Evolutionary conservation across 2,329 filamentous ascomycete species (phyloP).

Genomic region (Apiospora pterosperma): DNA sequence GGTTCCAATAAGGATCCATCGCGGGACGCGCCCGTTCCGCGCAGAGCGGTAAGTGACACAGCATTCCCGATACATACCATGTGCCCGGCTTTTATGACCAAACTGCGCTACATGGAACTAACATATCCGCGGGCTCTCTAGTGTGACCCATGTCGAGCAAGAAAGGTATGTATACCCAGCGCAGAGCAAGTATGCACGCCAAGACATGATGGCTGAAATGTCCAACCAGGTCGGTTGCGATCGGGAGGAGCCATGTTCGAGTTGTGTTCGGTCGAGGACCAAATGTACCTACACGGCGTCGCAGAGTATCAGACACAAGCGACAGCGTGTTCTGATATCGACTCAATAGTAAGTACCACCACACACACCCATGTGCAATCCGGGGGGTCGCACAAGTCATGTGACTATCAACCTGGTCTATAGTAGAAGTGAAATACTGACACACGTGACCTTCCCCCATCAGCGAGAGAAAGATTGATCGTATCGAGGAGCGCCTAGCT

Average conservation of each 20-base stretch:
- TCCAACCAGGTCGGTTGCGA: constrained; percentile 8
- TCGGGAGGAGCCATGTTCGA: constrained; percentile 6
- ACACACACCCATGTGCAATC: background rate
- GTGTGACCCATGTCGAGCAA: constrained; percentile 4
- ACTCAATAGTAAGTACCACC: constrained; percentile 7
- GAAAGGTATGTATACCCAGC: background rate
- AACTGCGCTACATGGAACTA: background rate
- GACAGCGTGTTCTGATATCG: constrained; percentile 7
- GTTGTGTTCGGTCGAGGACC: constrained; percentile 2
- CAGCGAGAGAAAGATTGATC: constrained; percentile 23
- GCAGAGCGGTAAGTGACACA: constrained; percentile 1
- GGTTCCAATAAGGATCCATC: background rate
- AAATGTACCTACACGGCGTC: constrained; percentile 4
- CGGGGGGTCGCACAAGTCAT: background rate
- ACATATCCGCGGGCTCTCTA: background rate
- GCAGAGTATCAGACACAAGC: constrained; percentile 1
- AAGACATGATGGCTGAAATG: background rate
- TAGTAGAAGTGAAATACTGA: background rate
- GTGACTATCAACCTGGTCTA: background rate
- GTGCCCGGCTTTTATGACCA: background rate
- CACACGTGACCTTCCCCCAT: background rate
- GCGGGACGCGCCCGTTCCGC: background rate
- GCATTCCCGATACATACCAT: too few relatives aligned
- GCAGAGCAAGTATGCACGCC: background rate
- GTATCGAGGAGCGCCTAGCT: constrained; percentile 24